Conservation (phyloP, 305 asterid genomes). For the Fraxinus baroniana region DNA sequence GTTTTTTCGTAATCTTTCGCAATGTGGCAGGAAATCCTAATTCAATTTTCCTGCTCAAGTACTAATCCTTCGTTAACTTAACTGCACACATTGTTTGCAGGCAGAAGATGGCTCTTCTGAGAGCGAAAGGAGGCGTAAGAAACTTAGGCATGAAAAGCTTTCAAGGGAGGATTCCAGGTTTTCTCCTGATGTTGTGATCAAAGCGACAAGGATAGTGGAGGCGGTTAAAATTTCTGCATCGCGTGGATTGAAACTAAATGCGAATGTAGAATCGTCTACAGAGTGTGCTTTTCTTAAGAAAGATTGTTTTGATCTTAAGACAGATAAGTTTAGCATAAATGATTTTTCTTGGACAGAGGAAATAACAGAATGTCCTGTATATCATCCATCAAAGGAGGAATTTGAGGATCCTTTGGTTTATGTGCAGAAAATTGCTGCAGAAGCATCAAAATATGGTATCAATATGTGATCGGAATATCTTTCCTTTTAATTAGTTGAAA, state of each 20-base stretch:
- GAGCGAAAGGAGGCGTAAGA: neutral
- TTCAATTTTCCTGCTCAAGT: neutral
- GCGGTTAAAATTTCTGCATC: neutral
- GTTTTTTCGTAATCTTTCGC: neutral
- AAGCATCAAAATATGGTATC: constrained; percentile 50
- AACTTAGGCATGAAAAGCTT: neutral
- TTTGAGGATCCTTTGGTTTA: constrained; percentile 41
- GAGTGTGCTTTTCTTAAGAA: neutral
- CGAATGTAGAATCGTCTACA: neutral
- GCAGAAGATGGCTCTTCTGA: neutral
- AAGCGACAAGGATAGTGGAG: neutral
- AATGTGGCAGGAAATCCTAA: neutral
- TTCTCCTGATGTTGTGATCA: neutral
- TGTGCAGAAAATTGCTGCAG: constrained; percentile 39
- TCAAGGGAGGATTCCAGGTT: neutral
- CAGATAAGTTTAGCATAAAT: neutral
- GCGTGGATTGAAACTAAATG: neutral
- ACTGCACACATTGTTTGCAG: neutral
- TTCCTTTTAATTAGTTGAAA: neutral
- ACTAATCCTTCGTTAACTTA: neutral
- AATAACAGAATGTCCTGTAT: constrained; percentile 38
- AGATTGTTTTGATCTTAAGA: neutral
- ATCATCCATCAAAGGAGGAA: constrained; percentile 42
- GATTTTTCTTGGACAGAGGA: constrained; percentile 31
- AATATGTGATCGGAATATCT: neutral